phyloP scores from a whole-genome alignment of 192 early-diverging fungal species.

The Hyaloraphidium curvatum region DNA sequence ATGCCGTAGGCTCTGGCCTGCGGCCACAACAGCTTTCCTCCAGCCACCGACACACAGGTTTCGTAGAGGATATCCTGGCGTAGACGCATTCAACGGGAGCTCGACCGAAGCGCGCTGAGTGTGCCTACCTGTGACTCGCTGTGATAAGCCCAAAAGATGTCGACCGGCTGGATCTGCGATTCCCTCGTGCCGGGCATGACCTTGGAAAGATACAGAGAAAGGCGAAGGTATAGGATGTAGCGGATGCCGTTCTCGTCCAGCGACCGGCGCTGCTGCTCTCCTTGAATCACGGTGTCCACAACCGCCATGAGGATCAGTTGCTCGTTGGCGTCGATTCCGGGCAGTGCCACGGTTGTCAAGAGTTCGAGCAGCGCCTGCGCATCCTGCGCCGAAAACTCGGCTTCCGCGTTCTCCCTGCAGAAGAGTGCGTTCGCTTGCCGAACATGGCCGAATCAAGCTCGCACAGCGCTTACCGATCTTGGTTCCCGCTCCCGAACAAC shows the following conservation, averaged over 20 bases:
- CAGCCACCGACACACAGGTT: conserved; percentile 14
- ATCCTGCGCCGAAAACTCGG: background rate
- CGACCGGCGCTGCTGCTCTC: conserved; percentile 45
- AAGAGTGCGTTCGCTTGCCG: too few relatives aligned
- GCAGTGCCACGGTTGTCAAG: conserved; percentile 12
- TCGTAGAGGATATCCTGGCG: conserved; percentile 1
- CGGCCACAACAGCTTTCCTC: conserved; percentile 53
- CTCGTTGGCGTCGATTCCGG: conserved; percentile 41
- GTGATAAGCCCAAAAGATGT: conserved; percentile 67
- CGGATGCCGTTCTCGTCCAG: conserved; percentile 74
- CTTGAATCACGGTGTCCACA: conserved; percentile 49
- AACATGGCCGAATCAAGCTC: background rate
- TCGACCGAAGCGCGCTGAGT: background rate
- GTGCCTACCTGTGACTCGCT: conserved; percentile 65
- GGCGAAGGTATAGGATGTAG: conserved; percentile 50
- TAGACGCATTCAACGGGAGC: conserved; percentile 16
- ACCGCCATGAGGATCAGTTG: conserved; percentile 56
- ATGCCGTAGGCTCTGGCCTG: conserved; percentile 65
- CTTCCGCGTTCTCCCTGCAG: too few relatives aligned
- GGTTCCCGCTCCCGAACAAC: conserved; percentile 6
- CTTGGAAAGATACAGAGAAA: conserved; percentile 39
- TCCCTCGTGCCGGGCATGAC: conserved; percentile 22
- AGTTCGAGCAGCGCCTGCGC: background rate
- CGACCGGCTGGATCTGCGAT: conserved; percentile 20
- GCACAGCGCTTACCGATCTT: conserved; percentile 4